phyloP scores from a whole-genome alignment of 768 basidiomycete species.

The Krasilnikovozyma curviuscula region DNA sequence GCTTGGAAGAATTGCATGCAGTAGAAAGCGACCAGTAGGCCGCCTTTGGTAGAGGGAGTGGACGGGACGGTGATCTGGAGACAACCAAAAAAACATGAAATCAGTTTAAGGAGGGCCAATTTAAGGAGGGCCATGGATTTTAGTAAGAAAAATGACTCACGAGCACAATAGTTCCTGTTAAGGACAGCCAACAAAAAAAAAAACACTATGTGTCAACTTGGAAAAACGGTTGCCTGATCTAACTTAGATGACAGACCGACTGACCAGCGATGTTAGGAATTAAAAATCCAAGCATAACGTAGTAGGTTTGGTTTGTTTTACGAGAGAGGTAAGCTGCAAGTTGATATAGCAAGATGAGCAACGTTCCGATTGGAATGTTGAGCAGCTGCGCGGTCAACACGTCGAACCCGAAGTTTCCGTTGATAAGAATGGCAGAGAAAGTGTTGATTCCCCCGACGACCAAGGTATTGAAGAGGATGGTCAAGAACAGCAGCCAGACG shows the following conservation, averaged over 20 bases:
- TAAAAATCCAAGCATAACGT: conserved; percentile 33
- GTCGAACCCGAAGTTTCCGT: conserved; percentile 30
- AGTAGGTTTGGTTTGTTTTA: conserved; percentile 31
- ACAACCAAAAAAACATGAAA: no score
- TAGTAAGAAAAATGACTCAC: no score
- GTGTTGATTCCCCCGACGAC: conserved; percentile 35
- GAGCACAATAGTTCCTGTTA: no score
- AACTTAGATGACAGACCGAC: no score
- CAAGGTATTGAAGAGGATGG: conserved; percentile 35
- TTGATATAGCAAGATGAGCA: conserved; percentile 33
- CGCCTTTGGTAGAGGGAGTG: conserved; percentile 30
- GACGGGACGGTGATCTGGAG: conserved; percentile 33
- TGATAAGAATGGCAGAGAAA: conserved; percentile 37
- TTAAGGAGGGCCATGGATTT: no score
- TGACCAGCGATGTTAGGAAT: conserved; percentile 34
- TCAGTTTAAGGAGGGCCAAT: no score
- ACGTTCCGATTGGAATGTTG: conserved; percentile 24
- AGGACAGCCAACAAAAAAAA: no score
- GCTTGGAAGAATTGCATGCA: conserved; percentile 18
- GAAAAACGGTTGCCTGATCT: no score
- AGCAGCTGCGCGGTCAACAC: conserved; percentile 36
- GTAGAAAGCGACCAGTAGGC: conserved; percentile 37
- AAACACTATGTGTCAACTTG: no score
- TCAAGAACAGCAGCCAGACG: conserved; percentile 32
- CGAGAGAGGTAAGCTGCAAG: conserved; percentile 31